phyloP scores from a whole-genome alignment of 75 land plant genomes.

The Pseudotsuga menziesii region DNA sequence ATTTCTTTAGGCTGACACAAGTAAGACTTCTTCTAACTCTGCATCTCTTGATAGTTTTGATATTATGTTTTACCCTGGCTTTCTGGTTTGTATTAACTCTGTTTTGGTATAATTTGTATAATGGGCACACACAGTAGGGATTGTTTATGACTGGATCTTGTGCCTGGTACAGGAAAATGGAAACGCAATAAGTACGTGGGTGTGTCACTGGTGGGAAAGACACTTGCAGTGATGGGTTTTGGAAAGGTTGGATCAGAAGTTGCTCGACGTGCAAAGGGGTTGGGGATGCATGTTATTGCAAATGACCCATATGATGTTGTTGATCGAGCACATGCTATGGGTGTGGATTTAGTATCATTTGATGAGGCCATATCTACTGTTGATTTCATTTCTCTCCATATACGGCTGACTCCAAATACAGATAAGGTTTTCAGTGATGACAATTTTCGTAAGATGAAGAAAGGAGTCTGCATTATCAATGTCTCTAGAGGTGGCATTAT shows the following conservation, averaged over 20 bases:
- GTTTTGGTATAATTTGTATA: not conserved
- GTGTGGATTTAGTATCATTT: constrained; percentile 60
- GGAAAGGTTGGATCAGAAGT: constrained; percentile 86
- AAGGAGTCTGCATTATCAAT: constrained; percentile 69
- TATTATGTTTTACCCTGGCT: not conserved
- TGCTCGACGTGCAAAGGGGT: constrained; percentile 69
- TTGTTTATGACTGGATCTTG: not conserved
- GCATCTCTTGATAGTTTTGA: not conserved
- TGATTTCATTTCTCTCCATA: constrained; percentile 69
- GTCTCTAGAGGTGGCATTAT: constrained; percentile 81
- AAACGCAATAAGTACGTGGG: constrained; percentile 62
- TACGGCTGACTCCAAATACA: constrained; percentile 69
- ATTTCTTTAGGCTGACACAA: not conserved
- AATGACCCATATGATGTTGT: constrained; percentile 77
- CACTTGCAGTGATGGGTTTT: constrained; percentile 64
- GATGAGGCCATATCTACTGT: constrained; percentile 62
- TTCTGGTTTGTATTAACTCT: not conserved
- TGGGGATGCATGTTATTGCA: constrained; percentile 78
- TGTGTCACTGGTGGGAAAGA: constrained; percentile 70
- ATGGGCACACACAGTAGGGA: not conserved
- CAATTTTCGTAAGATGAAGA: constrained; percentile 67
- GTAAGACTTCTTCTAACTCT: not conserved
- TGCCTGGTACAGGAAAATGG: constrained; percentile 52
- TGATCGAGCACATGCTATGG: constrained; percentile 68
- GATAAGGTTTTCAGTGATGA: constrained; percentile 57